Percentiles rank a stretch among this genome's conserved stretches.
Evolutionary conservation across 345 rosid genomes (phyloP).

Genomic region (Pistacia integerrima): DNA sequence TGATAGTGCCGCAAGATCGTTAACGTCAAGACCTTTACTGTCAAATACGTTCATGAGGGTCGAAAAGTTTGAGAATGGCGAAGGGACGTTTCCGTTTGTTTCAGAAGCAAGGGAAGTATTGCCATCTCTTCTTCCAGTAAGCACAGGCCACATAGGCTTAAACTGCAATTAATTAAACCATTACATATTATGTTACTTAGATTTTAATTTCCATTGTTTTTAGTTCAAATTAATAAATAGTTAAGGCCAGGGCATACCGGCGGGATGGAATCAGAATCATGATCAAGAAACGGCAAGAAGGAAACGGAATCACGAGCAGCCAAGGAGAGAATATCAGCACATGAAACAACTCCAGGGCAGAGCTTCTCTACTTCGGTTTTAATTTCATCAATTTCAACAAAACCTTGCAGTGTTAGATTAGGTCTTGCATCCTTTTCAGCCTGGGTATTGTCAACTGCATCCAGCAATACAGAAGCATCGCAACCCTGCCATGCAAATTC

Average conservation of each 20-base stretch:
- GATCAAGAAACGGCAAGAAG: neutral
- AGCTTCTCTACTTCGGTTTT: conserved; percentile 41
- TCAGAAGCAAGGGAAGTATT: conserved; percentile 47
- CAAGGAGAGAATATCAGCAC: conserved; percentile 62
- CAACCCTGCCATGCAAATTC: conserved; percentile 45
- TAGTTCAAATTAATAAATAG: too few relatives aligned
- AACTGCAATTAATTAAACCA: conserved; percentile 33
- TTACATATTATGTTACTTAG: too few relatives aligned
- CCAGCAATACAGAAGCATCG: conserved; percentile 57
- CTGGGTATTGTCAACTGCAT: conserved; percentile 25
- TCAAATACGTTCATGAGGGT: conserved; percentile 34
- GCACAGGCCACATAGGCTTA: conserved; percentile 51
- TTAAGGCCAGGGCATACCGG: too few relatives aligned
- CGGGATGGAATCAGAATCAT: too few relatives aligned
- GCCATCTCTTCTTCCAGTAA: conserved; percentile 65
- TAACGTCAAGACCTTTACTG: conserved; percentile 38
- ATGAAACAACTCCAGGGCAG: conserved; percentile 57
- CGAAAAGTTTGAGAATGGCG: conserved; percentile 43
- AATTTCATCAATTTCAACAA: conserved; percentile 60
- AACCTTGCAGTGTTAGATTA: conserved; percentile 48
- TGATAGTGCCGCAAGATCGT: conserved; percentile 60
- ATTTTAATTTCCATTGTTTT: too few relatives aligned
- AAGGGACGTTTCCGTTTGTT: conserved; percentile 46
- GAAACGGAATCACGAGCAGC: conserved; percentile 70
- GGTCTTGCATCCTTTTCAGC: conserved; percentile 63